Evolutionary conservation across 768 basidiomycete species (phyloP).

Genomic region (Russula compacta): DNA sequence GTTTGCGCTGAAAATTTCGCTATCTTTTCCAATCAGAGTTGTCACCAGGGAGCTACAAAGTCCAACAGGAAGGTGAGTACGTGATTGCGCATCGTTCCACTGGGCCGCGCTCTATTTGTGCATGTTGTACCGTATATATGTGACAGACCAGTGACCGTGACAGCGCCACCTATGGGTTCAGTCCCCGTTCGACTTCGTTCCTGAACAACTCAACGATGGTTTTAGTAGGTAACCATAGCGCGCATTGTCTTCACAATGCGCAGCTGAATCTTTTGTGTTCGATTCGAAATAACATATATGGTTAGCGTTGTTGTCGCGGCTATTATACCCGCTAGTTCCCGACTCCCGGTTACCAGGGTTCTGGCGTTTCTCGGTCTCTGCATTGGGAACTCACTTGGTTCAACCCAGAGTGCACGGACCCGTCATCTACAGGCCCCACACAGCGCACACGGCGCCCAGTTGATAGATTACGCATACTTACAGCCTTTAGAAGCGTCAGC

Average conservation of each 20-base stretch:
- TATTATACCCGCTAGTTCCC: neutral
- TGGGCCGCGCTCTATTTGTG: neutral
- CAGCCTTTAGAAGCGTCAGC: constrained; percentile 2
- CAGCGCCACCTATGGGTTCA: neutral
- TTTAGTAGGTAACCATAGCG: neutral
- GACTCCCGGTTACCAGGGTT: neutral
- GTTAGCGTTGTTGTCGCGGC: neutral
- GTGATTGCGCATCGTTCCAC: neutral
- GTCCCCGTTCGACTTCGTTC: neutral
- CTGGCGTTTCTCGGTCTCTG: neutral
- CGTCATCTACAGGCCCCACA: constrained; percentile 9
- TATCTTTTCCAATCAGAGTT: neutral
- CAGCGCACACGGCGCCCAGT: neutral
- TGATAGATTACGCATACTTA: neutral
- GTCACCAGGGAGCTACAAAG: neutral
- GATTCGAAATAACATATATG: neutral
- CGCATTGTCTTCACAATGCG: neutral
- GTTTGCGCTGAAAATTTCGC: neutral
- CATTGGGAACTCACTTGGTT: constrained; percentile 10
- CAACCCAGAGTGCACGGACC: neutral
- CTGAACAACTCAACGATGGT: neutral
- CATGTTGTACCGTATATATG: neutral
- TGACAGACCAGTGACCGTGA: constrained; percentile 3
- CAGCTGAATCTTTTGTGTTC: neutral
- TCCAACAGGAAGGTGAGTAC: neutral